Evolutionary conservation across 768 basidiomycete species (phyloP).

Genomic region (Pluteus cervinus): DNA sequence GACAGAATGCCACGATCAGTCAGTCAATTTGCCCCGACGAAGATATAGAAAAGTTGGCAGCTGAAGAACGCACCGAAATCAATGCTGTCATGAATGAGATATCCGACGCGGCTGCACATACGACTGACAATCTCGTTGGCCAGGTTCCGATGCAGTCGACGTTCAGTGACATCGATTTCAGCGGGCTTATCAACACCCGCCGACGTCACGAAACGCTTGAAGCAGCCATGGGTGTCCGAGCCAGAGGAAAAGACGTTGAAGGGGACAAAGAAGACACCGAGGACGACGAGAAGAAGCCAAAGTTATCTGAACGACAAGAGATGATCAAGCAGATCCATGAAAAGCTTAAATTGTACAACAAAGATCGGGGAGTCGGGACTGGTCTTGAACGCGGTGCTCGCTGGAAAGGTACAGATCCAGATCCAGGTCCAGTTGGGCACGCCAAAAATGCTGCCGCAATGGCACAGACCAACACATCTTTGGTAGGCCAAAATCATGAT

Average conservation of each 20-base stretch:
- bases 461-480: background rate
- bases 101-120: background rate
- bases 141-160: background rate
- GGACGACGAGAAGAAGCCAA: slow-evolving; percentile 1
- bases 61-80: no score
- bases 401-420: background rate
- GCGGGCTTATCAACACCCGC: slow-evolving; percentile 9
- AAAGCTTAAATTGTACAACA: slow-evolving; percentile 8
- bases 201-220: slow-evolving; percentile 10
- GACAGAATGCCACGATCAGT: no score
- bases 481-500: slow-evolving; percentile 3
- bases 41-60: no score
- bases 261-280: no score
- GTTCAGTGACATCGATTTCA: slow-evolving; percentile 9
- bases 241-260: no score
- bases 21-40: no score
- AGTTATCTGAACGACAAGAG: slow-evolving; percentile 3
- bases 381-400: slow-evolving; percentile 1
- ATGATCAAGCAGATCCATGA: slow-evolving; percentile 10
- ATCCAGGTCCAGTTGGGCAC: background rate
- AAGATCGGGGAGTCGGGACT: slow-evolving; percentile 3
- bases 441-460: background rate
- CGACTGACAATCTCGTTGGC: slow-evolving; percentile 5
- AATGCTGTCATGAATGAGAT: background rate
- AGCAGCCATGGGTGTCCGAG: slow-evolving; percentile 8